Evolutionary conservation across 495 filamentous ascomycete genomes (phyloP).

Genomic region (Penicillium desertorum): DNA sequence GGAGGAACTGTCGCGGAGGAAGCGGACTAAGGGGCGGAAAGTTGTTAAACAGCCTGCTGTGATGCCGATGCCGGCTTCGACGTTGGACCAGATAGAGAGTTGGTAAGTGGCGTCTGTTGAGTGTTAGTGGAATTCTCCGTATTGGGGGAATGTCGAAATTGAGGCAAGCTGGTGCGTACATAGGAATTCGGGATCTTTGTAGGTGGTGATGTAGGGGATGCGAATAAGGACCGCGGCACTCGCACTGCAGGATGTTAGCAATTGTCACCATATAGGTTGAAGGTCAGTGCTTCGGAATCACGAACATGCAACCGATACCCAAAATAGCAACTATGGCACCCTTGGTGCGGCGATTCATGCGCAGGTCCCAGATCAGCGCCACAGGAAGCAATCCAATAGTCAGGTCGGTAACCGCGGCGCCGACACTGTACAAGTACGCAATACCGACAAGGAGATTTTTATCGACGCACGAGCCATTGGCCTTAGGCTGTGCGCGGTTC

Average conservation of each 20-base stretch:
- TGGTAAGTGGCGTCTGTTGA: constrained; percentile 32
- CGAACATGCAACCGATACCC: constrained; percentile 38
- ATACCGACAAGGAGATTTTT: constrained; percentile 24
- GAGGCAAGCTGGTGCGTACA: constrained; percentile 20
- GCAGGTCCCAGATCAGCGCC: constrained; percentile 33
- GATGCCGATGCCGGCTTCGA: constrained; percentile 43
- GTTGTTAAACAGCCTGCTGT: constrained; percentile 42
- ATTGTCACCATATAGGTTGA: constrained; percentile 5
- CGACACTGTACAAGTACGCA: constrained; percentile 40
- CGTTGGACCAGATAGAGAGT: constrained; percentile 43
- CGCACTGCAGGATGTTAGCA: constrained; percentile 27
- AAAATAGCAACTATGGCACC: constrained; percentile 27
- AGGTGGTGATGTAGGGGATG: constrained; percentile 33
- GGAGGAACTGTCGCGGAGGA: constrained; percentile 31
- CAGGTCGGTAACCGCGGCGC: constrained; percentile 37
- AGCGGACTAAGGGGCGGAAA: constrained; percentile 39
- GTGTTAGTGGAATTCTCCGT: background rate
- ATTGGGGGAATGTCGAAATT: background rate
- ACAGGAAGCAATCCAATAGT: constrained; percentile 36
- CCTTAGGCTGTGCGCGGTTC: constrained; percentile 18
- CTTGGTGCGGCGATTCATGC: constrained; percentile 34
- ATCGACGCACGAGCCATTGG: constrained; percentile 31
- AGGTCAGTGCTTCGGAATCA: constrained; percentile 4
- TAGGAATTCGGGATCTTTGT: constrained; percentile 32
- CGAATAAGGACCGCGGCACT: constrained; percentile 38